Conservation (phyloP, 768 basidiomycete genomes). For the Psilocybe cyanescens region DNA sequence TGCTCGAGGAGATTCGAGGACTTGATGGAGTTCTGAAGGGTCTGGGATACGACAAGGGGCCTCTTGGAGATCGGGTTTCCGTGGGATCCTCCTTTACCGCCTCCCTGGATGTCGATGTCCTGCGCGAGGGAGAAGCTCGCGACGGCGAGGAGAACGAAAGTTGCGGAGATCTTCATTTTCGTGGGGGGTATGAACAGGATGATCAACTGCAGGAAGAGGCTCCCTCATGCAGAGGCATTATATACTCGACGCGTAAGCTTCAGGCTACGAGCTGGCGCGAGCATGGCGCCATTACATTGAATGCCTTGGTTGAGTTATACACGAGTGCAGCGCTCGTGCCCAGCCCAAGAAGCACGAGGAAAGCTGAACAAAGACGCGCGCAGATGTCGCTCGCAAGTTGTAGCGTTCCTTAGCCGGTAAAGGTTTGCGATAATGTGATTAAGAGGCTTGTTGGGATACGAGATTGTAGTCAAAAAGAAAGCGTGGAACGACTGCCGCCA, state of each 20-base stretch:
- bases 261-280: neutral
- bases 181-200: neutral
- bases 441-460: neutral
- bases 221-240: neutral
- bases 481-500: neutral
- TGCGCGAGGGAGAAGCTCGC: constrained; percentile 6
- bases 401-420: neutral
- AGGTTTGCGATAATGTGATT: neutral
- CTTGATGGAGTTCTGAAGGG: constrained; percentile 11
- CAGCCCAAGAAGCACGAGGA: constrained; percentile 12
- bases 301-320: neutral
- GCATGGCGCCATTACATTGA: constrained; percentile 4
- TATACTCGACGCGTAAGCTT: neutral
- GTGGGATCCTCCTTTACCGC: neutral
- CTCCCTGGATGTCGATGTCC: neutral
- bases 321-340: neutral
- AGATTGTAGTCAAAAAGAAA: neutral
- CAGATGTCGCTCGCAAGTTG: neutral
- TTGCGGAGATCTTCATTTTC: constrained; percentile 13
- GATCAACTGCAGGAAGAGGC: neutral
- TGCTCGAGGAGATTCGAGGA: constrained; percentile 27
- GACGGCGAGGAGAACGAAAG: constrained; percentile 10
- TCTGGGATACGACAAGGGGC: constrained; percentile 14
- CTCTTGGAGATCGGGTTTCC: neutral
- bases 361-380: neutral